Percentiles rank a stretch among this genome's conserved stretches.
Conservation (phyloP, 192 early-diverging fungal genomes). For the Coemansia brasiliensis region DNA sequence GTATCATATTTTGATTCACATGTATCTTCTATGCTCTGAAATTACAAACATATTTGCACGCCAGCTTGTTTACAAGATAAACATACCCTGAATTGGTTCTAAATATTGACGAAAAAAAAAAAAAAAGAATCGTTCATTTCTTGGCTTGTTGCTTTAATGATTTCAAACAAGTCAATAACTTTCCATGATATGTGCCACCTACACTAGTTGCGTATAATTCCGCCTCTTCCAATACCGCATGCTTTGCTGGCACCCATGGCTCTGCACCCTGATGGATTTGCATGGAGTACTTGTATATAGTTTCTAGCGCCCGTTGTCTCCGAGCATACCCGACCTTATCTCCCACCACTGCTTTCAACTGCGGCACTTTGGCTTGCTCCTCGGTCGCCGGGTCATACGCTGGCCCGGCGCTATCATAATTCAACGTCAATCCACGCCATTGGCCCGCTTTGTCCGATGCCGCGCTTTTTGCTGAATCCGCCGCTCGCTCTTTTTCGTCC, state of each 20-base stretch:
- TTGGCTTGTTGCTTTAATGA: slow-evolving; percentile 20
- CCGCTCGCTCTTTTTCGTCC: slow-evolving; percentile 1
- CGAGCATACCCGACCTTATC: slow-evolving; percentile 30
- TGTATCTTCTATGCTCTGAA: no score
- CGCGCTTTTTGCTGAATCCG: neutral
- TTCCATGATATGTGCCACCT: slow-evolving; percentile 33
- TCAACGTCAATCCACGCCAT: slow-evolving; percentile 38
- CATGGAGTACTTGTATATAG: slow-evolving; percentile 11
- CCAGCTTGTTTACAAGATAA: no score
- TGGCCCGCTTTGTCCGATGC: slow-evolving; percentile 1
- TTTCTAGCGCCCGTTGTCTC: slow-evolving; percentile 27
- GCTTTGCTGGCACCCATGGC: slow-evolving; percentile 21
- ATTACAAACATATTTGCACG: no score
- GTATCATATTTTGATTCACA: no score
- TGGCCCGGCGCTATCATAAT: slow-evolving; percentile 23
- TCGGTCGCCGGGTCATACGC: slow-evolving; percentile 26
- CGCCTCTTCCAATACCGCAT: slow-evolving; percentile 21
- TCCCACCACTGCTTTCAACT: slow-evolving; percentile 32
- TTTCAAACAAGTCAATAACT: slow-evolving; percentile 22
- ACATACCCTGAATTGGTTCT: no score
- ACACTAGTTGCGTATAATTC: slow-evolving; percentile 19
- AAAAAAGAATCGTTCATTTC: neutral
- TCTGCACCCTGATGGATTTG: neutral
- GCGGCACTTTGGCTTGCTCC: slow-evolving; percentile 9
- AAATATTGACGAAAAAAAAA: no score